Evolutionary conservation across 2,329 filamentous ascomycete species (phyloP), one percentile per base, ranked within the genome.

Genomic region (Pseudophaeomoniella oleicola): DNA sequence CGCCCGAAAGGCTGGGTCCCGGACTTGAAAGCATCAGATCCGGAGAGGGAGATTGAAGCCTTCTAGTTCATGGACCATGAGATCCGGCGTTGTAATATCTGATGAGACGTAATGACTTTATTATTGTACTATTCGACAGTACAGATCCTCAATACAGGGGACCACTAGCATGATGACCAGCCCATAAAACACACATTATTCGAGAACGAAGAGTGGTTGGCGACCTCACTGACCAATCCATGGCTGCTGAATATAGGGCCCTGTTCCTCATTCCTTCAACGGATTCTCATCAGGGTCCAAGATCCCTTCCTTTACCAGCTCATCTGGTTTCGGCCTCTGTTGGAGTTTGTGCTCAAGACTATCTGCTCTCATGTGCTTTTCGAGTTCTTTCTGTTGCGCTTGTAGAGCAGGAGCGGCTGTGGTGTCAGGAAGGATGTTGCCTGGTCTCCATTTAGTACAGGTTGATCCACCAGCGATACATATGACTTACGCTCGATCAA

Each of bases 1-100:
- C 66, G 86, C 43, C 88, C 88, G 0, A 83, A 81, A 52, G 88
- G 88, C 0, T 96, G 88, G 88, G 72, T 90, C 52, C 88, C 87
- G 3, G 87, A 94, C 52, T 57, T 83, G 52, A 40, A 44, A 16
- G 39, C 29, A 15, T 19, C 40, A 50, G 15, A 57, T 57, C 14
- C 54, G 53, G 36, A 55, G 56, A 38, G 49, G 40, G 37, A 50
- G 52, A 17, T 56, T 57, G 42, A 58, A 50, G 42, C 38, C 19
- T 45, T 27, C 22, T 27, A n/a, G n/a, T n/a, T n/a, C n/a, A n/a
- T n/a, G n/a, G n/a, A n/a, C n/a, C n/a, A n/a, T n/a, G n/a, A n/a
- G n/a, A n/a, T n/a, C n/a, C n/a, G n/a, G n/a, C n/a, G n/a, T n/a
- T n/a, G n/a, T n/a, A n/a, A n/a, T n/a, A n/a, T n/a, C n/a, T n/a